phyloP scores from a whole-genome alignment of 2,329 filamentous ascomycete species.

The Fusarium bulbicola region DNA sequence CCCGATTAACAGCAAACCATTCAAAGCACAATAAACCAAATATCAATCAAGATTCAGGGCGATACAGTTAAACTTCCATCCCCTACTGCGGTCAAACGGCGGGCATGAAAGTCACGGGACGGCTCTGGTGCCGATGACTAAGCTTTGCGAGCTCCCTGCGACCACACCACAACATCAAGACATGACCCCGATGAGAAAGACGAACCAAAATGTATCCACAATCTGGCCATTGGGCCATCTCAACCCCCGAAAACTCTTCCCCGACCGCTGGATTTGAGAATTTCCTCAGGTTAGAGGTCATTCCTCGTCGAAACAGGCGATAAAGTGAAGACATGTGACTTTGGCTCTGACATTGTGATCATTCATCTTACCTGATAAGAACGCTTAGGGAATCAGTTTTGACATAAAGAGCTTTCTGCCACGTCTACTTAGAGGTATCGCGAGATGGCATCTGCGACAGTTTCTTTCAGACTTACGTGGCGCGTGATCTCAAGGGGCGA shows the following conservation, averaged over 20 bases:
- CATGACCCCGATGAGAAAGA: slow-evolving; percentile 36
- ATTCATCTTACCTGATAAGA: not conserved
- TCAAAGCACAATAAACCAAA: not conserved
- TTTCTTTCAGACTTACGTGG: not conserved
- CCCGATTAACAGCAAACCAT: not conserved
- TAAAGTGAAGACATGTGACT: not conserved
- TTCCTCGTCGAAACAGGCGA: not conserved
- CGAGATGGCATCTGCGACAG: slow-evolving; percentile 21
- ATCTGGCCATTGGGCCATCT: slow-evolving; percentile 39
- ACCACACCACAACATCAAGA: slow-evolving; percentile 42
- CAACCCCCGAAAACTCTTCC: slow-evolving; percentile 31
- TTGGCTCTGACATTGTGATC: not conserved
- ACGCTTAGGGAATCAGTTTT: not conserved
- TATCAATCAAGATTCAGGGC: not conserved
- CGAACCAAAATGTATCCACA: slow-evolving; percentile 39
- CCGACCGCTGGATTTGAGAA: slow-evolving; percentile 15
- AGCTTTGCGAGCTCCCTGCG: slow-evolving; percentile 27
- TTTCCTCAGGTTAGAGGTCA: slow-evolving; percentile 11
- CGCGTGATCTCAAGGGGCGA: slow-evolving; percentile 8
- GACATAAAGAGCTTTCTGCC: not conserved
- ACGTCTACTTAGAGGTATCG: slow-evolving; percentile 18
- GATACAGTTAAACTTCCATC: not conserved
- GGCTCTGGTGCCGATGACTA: slow-evolving; percentile 31
- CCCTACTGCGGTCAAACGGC: not conserved
- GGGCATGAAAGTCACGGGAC: not conserved